A percentile compares a stretch with the other conserved stretches of the same genome.
Conservation (phyloP, 352 stramenopile genomes). For the Phytopythium delawarense region DNA sequence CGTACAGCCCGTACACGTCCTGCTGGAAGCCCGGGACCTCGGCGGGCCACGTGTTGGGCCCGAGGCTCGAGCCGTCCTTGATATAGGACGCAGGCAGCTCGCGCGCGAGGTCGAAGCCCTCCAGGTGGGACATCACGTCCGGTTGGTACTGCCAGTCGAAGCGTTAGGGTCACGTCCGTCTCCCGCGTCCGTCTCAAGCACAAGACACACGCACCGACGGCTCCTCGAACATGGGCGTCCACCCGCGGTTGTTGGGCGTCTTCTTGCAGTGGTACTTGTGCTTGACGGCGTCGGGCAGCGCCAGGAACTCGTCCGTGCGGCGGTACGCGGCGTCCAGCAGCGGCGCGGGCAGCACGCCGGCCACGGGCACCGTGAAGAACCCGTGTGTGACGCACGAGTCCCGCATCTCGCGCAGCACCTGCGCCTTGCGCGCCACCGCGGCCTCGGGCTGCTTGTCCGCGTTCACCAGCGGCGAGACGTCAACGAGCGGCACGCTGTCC, state of each 20-base stretch:
- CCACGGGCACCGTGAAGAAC: constrained; percentile 79
- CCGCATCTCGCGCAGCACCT: constrained; percentile 56
- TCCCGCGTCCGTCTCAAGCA: background rate
- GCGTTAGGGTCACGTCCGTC: background rate
- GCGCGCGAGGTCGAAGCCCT: constrained; percentile 70
- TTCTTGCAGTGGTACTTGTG: constrained; percentile 76
- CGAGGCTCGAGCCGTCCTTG: constrained; percentile 60
- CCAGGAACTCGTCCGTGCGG: constrained; percentile 65
- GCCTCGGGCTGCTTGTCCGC: constrained; percentile 12
- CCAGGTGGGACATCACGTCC: constrained; percentile 68
- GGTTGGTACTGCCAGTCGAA: constrained; percentile 53
- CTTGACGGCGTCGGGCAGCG: constrained; percentile 56
- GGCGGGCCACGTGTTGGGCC: constrained; percentile 68
- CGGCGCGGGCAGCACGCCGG: constrained; percentile 42
- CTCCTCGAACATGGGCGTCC: constrained; percentile 83
- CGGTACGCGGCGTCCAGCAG: constrained; percentile 55
- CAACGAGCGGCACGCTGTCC: constrained; percentile 56
- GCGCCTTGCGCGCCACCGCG: constrained; percentile 22
- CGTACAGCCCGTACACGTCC: constrained; percentile 72
- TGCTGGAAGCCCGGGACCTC: constrained; percentile 57
- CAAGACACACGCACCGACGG: constrained; percentile 39
- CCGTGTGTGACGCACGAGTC: constrained; percentile 49
- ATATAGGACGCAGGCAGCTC: constrained; percentile 53
- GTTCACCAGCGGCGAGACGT: constrained; percentile 57
- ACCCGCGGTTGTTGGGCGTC: constrained; percentile 65